phyloP scores from a whole-genome alignment of 2,329 filamentous ascomycete genomes.

The Alternaria angustiovoidea region DNA sequence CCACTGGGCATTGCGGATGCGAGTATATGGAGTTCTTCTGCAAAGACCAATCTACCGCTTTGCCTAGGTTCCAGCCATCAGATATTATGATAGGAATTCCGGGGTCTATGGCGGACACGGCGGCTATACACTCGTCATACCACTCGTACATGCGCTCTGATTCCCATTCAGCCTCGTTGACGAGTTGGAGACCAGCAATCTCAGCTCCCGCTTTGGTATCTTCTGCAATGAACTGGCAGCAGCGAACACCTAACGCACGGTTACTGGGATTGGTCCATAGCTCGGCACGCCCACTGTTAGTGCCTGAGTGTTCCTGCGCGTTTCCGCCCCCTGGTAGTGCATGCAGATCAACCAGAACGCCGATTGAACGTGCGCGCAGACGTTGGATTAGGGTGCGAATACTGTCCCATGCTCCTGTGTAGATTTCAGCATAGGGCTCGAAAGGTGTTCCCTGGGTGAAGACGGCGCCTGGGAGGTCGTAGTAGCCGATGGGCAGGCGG shows the following conservation, averaged over 20 bases:
- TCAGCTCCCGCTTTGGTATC: slow-evolving; percentile 55
- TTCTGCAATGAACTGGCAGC: slow-evolving; percentile 60
- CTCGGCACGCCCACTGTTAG: slow-evolving; percentile 59
- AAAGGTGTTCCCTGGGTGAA: slow-evolving; percentile 64
- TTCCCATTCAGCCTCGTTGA: slow-evolving; percentile 64
- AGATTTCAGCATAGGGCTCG: slow-evolving; percentile 58
- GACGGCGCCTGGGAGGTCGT: slow-evolving; percentile 59
- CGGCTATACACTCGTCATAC: slow-evolving; percentile 62
- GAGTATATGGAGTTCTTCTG: slow-evolving; percentile 50
- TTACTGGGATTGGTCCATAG: slow-evolving; percentile 59
- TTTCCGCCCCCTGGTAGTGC: slow-evolving; percentile 67
- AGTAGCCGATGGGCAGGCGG: slow-evolving; percentile 68
- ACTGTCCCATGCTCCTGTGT: slow-evolving; percentile 61
- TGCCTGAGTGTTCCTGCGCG: slow-evolving; percentile 64
- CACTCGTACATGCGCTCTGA: slow-evolving; percentile 64
- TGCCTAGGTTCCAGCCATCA: slow-evolving; percentile 64
- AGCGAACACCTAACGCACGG: slow-evolving; percentile 57
- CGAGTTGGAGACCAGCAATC: slow-evolving; percentile 65
- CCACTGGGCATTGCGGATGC: slow-evolving; percentile 55
- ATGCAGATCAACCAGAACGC: slow-evolving; percentile 66
- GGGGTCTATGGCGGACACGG: slow-evolving; percentile 58
- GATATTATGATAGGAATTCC: slow-evolving; percentile 65
- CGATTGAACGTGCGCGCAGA: slow-evolving; percentile 59
- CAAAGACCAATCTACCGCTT: slow-evolving; percentile 57
- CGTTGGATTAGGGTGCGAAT: slow-evolving; percentile 59